phyloP scores from a whole-genome alignment of 768 basidiomycete genomes.

The Leccinum olivaceopallidum region DNA sequence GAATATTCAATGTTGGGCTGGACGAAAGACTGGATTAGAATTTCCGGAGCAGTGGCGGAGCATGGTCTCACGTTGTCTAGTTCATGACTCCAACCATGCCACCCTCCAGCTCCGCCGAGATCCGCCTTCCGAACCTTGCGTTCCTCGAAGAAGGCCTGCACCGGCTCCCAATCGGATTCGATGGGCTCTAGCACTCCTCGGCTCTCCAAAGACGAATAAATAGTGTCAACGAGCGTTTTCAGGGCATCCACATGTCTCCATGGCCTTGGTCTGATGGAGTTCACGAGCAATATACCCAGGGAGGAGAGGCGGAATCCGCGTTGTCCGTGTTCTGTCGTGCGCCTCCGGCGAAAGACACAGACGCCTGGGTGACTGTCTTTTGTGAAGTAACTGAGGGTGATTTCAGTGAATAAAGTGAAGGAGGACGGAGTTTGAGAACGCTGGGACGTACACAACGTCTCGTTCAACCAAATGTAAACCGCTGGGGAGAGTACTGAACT shows the following conservation, averaged over 20 bases:
- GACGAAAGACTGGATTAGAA: slow-evolving; percentile 18
- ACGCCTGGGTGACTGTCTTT: slow-evolving; percentile 70
- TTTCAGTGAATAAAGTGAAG: slow-evolving; percentile 11
- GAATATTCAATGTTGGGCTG: slow-evolving; percentile 26
- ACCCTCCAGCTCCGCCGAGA: slow-evolving; percentile 56
- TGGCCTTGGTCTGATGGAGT: slow-evolving; percentile 65
- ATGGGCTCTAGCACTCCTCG: slow-evolving; percentile 48
- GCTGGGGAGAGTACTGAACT: slow-evolving; percentile 81
- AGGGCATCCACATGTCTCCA: slow-evolving; percentile 71
- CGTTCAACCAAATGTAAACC: slow-evolving; percentile 78
- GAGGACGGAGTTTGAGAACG: background rate
- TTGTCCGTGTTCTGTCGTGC: slow-evolving; percentile 69
- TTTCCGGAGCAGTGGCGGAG: background rate
- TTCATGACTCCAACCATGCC: slow-evolving; percentile 71
- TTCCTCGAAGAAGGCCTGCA: slow-evolving; percentile 63
- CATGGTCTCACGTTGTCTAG: slow-evolving; percentile 48
- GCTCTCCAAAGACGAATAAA: slow-evolving; percentile 53
- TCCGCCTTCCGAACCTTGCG: slow-evolving; percentile 52
- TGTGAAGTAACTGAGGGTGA: slow-evolving; percentile 60
- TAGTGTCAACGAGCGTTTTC: slow-evolving; percentile 53
- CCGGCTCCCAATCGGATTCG: slow-evolving; percentile 64
- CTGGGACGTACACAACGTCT: slow-evolving; percentile 67
- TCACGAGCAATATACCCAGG: slow-evolving; percentile 70
- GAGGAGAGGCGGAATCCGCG: slow-evolving; percentile 81
- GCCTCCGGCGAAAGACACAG: slow-evolving; percentile 69